These are phyloP conservation scores for Leavenworthia alabamica DNA, from an alignment of 345 rosid genomes.

Conservation along the genomic window DNA sequence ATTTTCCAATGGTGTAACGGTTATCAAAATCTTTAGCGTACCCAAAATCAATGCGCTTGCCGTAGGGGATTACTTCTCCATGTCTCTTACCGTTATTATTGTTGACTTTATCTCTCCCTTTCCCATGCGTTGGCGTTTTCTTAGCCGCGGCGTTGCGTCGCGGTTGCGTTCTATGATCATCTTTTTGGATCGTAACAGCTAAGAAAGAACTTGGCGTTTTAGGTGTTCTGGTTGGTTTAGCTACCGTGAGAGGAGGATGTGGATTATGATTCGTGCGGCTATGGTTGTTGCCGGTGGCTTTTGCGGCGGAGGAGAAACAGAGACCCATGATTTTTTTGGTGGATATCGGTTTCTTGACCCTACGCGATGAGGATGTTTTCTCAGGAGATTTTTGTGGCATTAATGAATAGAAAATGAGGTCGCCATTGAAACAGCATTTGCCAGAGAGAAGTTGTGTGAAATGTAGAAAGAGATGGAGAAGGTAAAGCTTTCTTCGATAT, in stretches of 20 bases:
- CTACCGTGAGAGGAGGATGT: slow-evolving; percentile 14
- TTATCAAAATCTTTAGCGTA: slow-evolving; percentile 61
- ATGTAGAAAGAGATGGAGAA: no score
- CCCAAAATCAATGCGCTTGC: slow-evolving; percentile 71
- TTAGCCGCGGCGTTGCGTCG: slow-evolving; percentile 21
- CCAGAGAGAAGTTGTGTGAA: no score
- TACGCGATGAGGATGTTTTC: slow-evolving; percentile 17
- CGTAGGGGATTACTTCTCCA: slow-evolving; percentile 39
- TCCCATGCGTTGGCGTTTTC: slow-evolving; percentile 26
- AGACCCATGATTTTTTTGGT: slow-evolving; percentile 49
- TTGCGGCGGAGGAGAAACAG: slow-evolving; percentile 66
- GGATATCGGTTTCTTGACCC: no score
- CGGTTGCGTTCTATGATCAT: slow-evolving; percentile 19
- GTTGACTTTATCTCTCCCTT: slow-evolving; percentile 12
- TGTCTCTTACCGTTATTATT: no score
- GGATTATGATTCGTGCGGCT: neutral
- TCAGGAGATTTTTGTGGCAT: neutral
- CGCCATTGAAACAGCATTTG: slow-evolving; percentile 21
- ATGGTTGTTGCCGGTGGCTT: slow-evolving; percentile 55
- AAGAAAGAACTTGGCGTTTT: slow-evolving; percentile 22
- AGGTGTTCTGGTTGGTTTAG: slow-evolving; percentile 11
- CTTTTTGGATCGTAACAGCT: slow-evolving; percentile 26
- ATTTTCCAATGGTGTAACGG: slow-evolving; percentile 54
- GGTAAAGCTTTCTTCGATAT: no score
- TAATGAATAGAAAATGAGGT: slow-evolving; percentile 21